Base-by-base conservation (phyloP, 2,329 filamentous ascomycete genomes). In the Colletotrichum sp. region DNA sequence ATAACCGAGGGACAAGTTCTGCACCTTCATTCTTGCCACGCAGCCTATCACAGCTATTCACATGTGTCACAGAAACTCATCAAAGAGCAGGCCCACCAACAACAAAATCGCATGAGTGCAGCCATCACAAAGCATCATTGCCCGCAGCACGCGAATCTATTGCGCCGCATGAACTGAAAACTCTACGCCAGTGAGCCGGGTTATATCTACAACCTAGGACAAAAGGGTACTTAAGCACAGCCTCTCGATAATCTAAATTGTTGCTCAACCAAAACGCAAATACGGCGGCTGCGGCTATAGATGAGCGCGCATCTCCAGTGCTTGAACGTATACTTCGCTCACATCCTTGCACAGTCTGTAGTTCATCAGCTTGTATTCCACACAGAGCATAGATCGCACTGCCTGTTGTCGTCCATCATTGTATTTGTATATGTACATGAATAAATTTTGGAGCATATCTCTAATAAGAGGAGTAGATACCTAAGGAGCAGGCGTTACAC, bases 181-280 rank as follows among this genome's bases (percentile, higher is more conserved):
- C n/a, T n/a, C n/a, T n/a, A n/a, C n/a, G n/a, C n/a, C n/a, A n/a
- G n/a, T n/a, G n/a, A n/a, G n/a, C n/a, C n/a, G n/a, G n/a, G n/a
- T n/a, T n/a, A n/a, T n/a, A n/a, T n/a, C n/a, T n/a, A n/a, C n/a
- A n/a, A n/a, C n/a, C n/a, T n/a, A n/a, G n/a, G n/a, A 52, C n/a
- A 52, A 52, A 52, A 0, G 12, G 0, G 0, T 52, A 52, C n/a
- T 52, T 52, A 21, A 52, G 6, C 6, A 8, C 10, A 21, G n/a
- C 44, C n/a, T 21, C n/a, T 52, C n/a, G 0, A 21, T 0, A 12
- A n/a, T 0, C 10, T 2, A 0, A 0, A 2, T 5, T 52, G 10
- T 52, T 21, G 2, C 44, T n/a, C 9, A 49, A 49, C 39, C 18
- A 12, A 49, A 49, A n/a, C 18, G 18, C 18, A n/a, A n/a, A 12